Base-by-base conservation (phyloP, 2,329 filamentous ascomycete genomes). In the Cordyceps javanica region DNA sequence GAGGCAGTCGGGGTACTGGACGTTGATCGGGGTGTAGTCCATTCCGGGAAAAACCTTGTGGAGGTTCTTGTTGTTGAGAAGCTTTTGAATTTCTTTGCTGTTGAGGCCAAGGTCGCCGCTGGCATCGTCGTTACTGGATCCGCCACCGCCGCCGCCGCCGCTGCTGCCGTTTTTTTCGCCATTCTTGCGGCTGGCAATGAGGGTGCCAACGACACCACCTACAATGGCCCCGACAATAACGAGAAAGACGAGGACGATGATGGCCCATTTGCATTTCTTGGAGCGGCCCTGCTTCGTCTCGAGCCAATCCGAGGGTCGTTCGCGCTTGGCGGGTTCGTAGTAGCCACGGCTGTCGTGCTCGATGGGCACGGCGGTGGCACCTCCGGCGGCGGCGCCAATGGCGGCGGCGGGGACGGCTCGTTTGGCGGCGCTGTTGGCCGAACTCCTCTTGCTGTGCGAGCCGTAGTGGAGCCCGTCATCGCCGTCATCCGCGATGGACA, bases 41-140 rank as follows among this genome's bases (percentile, higher is more conserved):
- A 97, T 90, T 26, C 91, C 93, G 0, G 91, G 90, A 70, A 97
- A 97, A 2, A 97, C 91, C 71, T 91, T 95, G 79, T 96, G 91
- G 25, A 97, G 79, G 62, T 91, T 75, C 0, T 78, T 69, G 72
- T 96, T 96, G 75, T 89, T 87, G 77, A 97, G 78, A 14, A 97
- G 78, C 3, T 79, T 78, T 75, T 95, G 81, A 73, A 97, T 95
- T 72, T 96, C 89, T 1, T 74, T 64, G 9, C 90, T 95, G 70
- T 93, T 76, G 70, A 86, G 85, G 70, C 79, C 74, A 7, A 96
- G 81, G 62, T 93, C 89, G 42, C 74, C 75, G 51, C 71, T 65
- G 57, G 65, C 62, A 25, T 63, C 60, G 36, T 62, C 62, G 48
- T 60, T 32, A 32, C 25, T 61, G 14, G 59, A 53, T 26, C 61